Evolutionary conservation across 2,329 filamentous ascomycete species (phyloP), one percentile per base, ranked within the genome.

Genomic region (Epichloe brachyelytri): DNA sequence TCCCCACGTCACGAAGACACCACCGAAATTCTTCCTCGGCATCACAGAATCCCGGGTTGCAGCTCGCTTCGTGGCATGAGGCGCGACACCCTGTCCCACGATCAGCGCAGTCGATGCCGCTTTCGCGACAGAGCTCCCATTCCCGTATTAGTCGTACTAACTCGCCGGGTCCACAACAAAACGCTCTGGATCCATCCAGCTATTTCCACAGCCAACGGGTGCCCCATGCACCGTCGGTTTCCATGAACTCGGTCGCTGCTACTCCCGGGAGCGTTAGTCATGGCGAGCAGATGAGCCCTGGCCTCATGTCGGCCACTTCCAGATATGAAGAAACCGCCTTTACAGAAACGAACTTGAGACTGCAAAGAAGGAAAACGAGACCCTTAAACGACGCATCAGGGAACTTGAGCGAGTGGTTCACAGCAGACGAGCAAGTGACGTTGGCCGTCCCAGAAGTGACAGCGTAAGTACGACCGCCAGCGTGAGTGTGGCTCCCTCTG

Each of bases 311-410:
- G 2, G 78, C 73, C 2, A 83, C 79, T 0, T 64, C 71, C 11
- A 73, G 80, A 12, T 82, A 81, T 60, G 81, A 84, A 56, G 81
- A 85, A 63, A 78, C 78, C 1, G 76, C 75, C 0, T 75, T 53
- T 79, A 79, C 58, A 71, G 80, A 4, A 70, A 73, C 38, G 81
- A 85, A 60, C 68, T 85, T 0, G 81, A 85, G 22, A 66, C 59
- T 5, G 77, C 78, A 39, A 83, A 82, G 66, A 71, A 73, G 45
- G 82, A 85, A 65, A 85, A 85, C 53, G 81, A 85, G 49, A 62
- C 65, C 0, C 65, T 85, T 44, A 82, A 80, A 68, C 70, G 74
- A 50, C 73, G 77, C 14, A 76, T 85, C 52, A 72, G 79, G 44
- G 81, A 85, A 43, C 65, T 85, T 11, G 82, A 85, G 66, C 70